Evolutionary conservation across 2,329 filamentous ascomycete genomes (phyloP).

Genomic region (Myriangium duriaei): DNA sequence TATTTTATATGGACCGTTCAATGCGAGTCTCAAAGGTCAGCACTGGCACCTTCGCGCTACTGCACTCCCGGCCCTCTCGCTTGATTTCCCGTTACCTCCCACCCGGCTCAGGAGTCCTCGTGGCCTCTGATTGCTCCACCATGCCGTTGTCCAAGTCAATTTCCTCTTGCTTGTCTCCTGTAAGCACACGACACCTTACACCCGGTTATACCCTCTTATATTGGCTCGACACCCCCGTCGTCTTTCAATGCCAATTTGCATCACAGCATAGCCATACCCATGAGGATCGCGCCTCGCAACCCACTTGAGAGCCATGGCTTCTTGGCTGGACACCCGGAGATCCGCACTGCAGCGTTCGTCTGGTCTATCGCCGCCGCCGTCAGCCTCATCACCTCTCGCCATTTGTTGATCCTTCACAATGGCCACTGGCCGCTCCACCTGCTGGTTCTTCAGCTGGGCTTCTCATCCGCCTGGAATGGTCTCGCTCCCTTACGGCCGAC

Average conservation of each 20-base stretch:
- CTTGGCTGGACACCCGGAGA: background rate
- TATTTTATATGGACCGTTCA: too few species aligned
- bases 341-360: slow-evolving; percentile 1
- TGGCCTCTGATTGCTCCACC: too few species aligned
- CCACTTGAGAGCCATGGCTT: slow-evolving; percentile 2
- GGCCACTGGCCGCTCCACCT: slow-evolving; percentile 7
- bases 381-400: slow-evolving; percentile 2
- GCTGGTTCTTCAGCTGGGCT: slow-evolving; percentile 3
- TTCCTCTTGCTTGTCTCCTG: too few species aligned
- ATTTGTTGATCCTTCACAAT: slow-evolving; percentile 2
- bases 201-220: too few species aligned
- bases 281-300: background rate
- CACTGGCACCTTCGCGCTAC: too few species aligned
- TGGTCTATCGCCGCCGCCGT: slow-evolving; percentile 5
- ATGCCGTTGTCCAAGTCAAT: too few species aligned
- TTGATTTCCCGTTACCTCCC: too few species aligned
- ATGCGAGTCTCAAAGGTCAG: too few species aligned
- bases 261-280: background rate
- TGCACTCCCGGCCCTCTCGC: too few species aligned
- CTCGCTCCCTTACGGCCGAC: background rate
- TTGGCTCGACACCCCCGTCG: background rate
- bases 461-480: background rate
- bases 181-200: too few species aligned
- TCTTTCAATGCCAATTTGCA: background rate
- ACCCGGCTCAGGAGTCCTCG: too few species aligned